Evolutionary conservation across 768 basidiomycete genomes (phyloP), one percentile per base, ranked within the genome.

Genomic region (Macrolepiota albuminosa): DNA sequence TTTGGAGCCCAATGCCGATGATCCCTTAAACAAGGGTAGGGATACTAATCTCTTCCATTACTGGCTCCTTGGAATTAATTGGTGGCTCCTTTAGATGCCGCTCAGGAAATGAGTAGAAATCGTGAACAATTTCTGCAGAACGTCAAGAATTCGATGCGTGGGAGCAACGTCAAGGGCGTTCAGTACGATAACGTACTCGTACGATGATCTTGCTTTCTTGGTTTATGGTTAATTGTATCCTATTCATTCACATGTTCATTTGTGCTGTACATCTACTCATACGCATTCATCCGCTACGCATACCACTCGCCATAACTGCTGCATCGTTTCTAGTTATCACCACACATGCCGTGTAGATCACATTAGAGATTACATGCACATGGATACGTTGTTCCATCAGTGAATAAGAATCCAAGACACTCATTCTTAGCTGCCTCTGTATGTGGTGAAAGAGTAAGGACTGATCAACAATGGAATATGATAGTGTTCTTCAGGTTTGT

Each of bases 1-100:
- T 82, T 80, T 99, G 59, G 97, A 99, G 74, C 97, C 97, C 14
- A 99, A 99, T 68, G 91, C 97, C 42, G 96, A 98, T 67, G 97
- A 99, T 75, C 97, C 97, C 16, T 71, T 99, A 69, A 99, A 99
- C 81, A 99, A 98, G 76, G 96, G 96, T 93, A 62, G 49, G 86
- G 65, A n/a, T n/a, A 5, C 29, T 24, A 13, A 43, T 1, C 29
- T 29, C 16, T 59, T 24, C 36, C 40, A 37, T 52, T 59, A 34
- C 57, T 18, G 51, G 37, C 34, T 2, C 13, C 43, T 34, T 21
- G 31, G 48, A 39, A 49, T 46, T 65, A 34, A 68, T 59, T 24
- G 18, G 29, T 45, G 37, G 24, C 58, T 21, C 40, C 57, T 37
- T 51, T 81, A 99, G 97, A 98, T 74, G 97, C 97, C 14, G 97